Evolutionary conservation across 2,329 filamentous ascomycete genomes (phyloP), one percentile per base, ranked within the genome.

Genomic region (Pseudogymnoascus sp.): DNA sequence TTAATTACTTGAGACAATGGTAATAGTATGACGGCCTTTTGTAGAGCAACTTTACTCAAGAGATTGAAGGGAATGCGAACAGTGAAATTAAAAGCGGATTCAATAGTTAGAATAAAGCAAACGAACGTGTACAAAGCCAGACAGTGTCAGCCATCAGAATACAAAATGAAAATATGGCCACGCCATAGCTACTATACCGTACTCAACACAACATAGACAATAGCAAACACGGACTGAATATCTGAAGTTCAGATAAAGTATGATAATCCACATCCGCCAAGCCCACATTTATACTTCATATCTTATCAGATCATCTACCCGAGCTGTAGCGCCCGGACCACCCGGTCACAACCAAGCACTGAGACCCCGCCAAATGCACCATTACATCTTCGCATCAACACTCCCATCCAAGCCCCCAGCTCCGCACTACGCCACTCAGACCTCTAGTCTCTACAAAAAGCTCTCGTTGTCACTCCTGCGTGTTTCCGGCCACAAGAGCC

Each of bases 291-390:
- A 53, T 53, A 28, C 41, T 4, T 31, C 14, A 16, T 14, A 60
- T 60, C 56, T 60, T 60, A 60, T 60, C 56, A 60, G 56, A 60
- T 60, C 56, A 60, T 60, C 56, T 60, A 60, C 24, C 14, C 24
- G 14, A 53, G 4, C 14, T 16, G 24, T 31, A 53, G 24, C 24
- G 43, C 24, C 43, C 43, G 43, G 43, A 53, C 43, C 43, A 31
- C 2, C 43, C 43, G 43, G 43, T 11, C 43, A 0, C 53, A 37
- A 59, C 35, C 56, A 37, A 38, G 56, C 31, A 38, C 12, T 19
- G 19, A 3, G 35, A 60, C 56, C 56, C 56, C 56, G 56, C 56
- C 56, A 60, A 38, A 60, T 38, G 31, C 56, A 53, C 43, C 43
- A 53, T 53, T 53, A 53, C 24, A 53, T 53, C 43, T 53, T 53